Evolutionary conservation across 768 basidiomycete genomes (phyloP).

Genomic region (Suillus subalutaceus): DNA sequence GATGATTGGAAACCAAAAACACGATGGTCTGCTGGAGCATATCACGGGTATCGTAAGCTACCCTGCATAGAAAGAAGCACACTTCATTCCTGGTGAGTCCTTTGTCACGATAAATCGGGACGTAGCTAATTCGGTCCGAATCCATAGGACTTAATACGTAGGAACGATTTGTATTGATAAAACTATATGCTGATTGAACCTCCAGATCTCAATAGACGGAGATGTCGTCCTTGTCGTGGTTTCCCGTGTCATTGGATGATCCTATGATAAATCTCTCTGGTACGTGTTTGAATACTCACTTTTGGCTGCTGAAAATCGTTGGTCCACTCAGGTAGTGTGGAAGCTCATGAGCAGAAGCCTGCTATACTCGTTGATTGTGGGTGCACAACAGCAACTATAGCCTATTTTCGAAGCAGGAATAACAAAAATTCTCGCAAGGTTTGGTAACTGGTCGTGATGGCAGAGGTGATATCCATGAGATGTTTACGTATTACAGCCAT

Average conservation of each 20-base stretch:
- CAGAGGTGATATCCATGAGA: background rate
- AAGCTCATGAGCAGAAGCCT: background rate
- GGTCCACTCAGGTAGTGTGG: background rate
- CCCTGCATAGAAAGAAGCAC: slow-evolving; percentile 28
- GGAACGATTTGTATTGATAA: background rate
- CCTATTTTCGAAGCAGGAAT: background rate
- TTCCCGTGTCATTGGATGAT: background rate
- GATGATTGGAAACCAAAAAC: slow-evolving; percentile 2
- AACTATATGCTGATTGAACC: background rate
- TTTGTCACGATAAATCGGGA: background rate
- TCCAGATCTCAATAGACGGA: slow-evolving; percentile 12
- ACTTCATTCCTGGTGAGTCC: slow-evolving; percentile 29
- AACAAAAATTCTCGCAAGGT: background rate
- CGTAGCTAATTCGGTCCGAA: background rate
- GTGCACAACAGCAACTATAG: background rate
- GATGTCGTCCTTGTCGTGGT: slow-evolving; percentile 8
- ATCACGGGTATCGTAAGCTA: slow-evolving; percentile 29
- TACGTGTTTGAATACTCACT: background rate
- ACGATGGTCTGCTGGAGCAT: slow-evolving; percentile 20
- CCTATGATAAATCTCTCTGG: background rate
- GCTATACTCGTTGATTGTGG: background rate
- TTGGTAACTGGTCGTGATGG: background rate
- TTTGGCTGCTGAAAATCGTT: background rate
- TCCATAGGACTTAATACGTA: slow-evolving; percentile 3
- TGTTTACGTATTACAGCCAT: background rate